Evolutionary conservation across 2,329 filamentous ascomycete genomes (phyloP).

Genomic region (Pseudogymnoascus sp.): DNA sequence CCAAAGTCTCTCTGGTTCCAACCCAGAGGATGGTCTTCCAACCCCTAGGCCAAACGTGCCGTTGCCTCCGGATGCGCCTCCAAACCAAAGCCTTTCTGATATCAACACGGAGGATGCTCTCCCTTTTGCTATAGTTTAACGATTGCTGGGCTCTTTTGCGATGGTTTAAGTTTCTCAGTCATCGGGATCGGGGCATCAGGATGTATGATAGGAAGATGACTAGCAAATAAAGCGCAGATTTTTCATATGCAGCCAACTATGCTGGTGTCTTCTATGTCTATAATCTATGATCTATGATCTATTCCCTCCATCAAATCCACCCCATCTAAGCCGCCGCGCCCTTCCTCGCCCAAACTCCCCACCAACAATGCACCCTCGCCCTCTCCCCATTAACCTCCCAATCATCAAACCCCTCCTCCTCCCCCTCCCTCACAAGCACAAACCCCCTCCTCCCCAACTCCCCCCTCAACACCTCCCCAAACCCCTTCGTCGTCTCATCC

Average conservation of each 20-base stretch:
- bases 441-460: conserved; percentile 49
- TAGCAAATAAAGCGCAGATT: background rate
- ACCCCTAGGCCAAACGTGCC: background rate
- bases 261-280: background rate
- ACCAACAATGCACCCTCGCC: conserved; percentile 57
- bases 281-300: background rate
- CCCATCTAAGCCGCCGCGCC: background rate
- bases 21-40: background rate
- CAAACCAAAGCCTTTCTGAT: background rate
- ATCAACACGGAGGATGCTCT: background rate
- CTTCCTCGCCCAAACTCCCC: conserved; percentile 43
- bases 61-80: background rate
- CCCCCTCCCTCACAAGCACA: conserved; percentile 49
- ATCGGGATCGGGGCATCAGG: fast-evolving
- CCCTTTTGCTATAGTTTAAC: no score
- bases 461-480: conserved; percentile 55
- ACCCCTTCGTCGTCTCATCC: conserved; percentile 54
- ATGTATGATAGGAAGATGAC: background rate
- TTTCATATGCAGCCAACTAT: background rate
- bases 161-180: background rate
- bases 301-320: background rate
- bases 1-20: background rate
- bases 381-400: conserved; percentile 53
- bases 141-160: background rate
- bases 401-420: conserved; percentile 62